Evolutionary conservation across 2,329 filamentous ascomycete genomes (phyloP), one percentile per base, ranked within the genome.

Genomic region (Neonectria faginata): DNA sequence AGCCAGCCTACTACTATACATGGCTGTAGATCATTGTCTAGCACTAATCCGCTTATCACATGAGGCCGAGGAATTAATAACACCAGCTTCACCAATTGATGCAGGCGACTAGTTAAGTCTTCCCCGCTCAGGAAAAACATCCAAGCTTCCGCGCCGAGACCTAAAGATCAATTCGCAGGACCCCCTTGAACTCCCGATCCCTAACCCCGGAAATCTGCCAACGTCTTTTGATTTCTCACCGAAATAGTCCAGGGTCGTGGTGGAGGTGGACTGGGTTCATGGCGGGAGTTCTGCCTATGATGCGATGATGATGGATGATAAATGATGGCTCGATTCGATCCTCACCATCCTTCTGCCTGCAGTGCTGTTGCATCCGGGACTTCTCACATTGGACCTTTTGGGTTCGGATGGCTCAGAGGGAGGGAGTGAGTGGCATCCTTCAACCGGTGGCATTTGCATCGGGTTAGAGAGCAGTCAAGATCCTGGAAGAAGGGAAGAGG

Each of bases 41-140:
- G 29, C 25, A 25, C 25, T 20, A 10, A 25, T 25, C 25, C 25
- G 25, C 16, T 36, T 20, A 2, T 56, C 53, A 56, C 53, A 56
- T 56, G 53, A 36, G 53, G 42, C 53, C 53, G 53, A 56, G 53
- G 53, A 51, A 51, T 51, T 29, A n/a, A 47, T 27, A 29, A 1
- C 10, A 29, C 22, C 44, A 33, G 27, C 39, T 20, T 33, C 48
- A 36, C n/a, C 48, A 31, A 33, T 51, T 51, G 48, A 51, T 10
- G 31, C n/a, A 51, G 27, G 29, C 11, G 10, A 29, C 29, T 25
- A 29, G n/a, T n/a, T 20, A 16, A 16, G 11, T 10, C n/a, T 12
- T 36, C 36, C 36, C 36, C 36, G 36, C 36, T 16, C 6, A 39
- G 36, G n/a, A n/a, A 11, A n/a, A 25, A 25, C n/a, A 41, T 41